Evolutionary conservation across 495 filamentous ascomycete species (phyloP), one percentile per base, ranked within the genome.

Genomic region (Cairneyella variabilis): DNA sequence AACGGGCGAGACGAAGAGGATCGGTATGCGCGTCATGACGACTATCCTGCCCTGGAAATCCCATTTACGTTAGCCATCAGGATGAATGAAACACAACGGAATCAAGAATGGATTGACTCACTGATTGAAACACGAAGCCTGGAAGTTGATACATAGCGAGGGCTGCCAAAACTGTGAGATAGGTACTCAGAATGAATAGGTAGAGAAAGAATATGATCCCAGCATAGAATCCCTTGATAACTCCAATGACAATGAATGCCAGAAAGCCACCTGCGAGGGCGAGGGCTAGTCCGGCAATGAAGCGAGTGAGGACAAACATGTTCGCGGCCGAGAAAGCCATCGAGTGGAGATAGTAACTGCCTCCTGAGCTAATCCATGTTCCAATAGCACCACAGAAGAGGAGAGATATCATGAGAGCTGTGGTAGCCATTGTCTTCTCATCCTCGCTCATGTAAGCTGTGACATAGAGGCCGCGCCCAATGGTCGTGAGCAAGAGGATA

Each of bases 301-400:
- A 63, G 22, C 80, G 71, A 21, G 77, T 79, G 2, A 83, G 64
- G 12, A 84, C 72, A 51, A 83, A 83, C 71, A 82, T 77, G 44
- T 82, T 83, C 34, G 78, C 76, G 7, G 79, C 80, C 8, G 77
- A 72, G 58, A 83, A 84, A 0, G 78, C 79, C 71, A 77, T 81
- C 4, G 75, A 76, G 28, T 78, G 71, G 17, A 84, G 71, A 57
- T 84, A 84, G 65, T 83, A 84, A 1, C 72, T 76, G 0, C 80
- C 80, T 44, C 79, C 79, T 39, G 70, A 76, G 37, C 72, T 72
- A 51, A 84, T 80, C 79, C 76, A 80, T 0, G 80, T 78, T 17
- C 80, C 80, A 43, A 83, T 74, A 2, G 71, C 80, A 54, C 80
- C 80, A 5, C 71, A 79, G 18, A 82, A 61, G 8, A 83, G 60